phyloP scores from a whole-genome alignment of 352 stramenopile species.

The Globisporangium okanoganense region DNA sequence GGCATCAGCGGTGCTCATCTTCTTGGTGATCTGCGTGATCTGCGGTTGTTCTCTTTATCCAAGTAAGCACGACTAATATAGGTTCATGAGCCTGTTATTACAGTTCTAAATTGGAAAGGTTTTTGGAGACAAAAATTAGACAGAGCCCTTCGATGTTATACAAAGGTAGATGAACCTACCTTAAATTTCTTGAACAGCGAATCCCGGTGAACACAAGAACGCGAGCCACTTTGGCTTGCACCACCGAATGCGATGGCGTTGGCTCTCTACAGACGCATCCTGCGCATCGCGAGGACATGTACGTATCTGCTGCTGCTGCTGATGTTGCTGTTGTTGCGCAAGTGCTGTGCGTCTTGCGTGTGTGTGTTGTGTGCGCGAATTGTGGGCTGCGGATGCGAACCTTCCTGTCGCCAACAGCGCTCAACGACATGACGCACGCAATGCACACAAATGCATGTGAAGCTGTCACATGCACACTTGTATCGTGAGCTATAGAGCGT shows the following conservation, averaged over 20 bases:
- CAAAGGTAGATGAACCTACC: too few relatives aligned
- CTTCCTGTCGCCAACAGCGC: neutral
- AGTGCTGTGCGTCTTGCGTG: neutral
- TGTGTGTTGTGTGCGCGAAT: neutral
- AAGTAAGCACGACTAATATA: too few relatives aligned
- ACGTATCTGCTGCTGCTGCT: constrained; percentile 24
- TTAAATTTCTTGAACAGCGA: too few relatives aligned
- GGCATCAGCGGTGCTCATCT: neutral
- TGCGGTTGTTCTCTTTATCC: too few relatives aligned
- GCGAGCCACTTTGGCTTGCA: neutral
- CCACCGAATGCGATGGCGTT: constrained; percentile 31
- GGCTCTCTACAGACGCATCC: constrained; percentile 66
- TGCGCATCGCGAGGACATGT: constrained; percentile 72
- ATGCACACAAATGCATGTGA: neutral
- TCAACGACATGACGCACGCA: constrained; percentile 1
- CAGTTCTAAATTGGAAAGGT: too few relatives aligned
- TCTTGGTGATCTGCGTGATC: too few relatives aligned
- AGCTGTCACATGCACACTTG: neutral
- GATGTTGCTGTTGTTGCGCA: neutral
- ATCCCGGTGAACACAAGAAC: neutral
- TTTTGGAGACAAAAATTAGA: too few relatives aligned
- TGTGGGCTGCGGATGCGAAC: neutral
- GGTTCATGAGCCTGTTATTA: too few relatives aligned
- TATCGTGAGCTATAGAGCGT: neutral
- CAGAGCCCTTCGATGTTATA: too few relatives aligned